Percentiles rank a stretch among this genome's conserved stretches.
Conservation (phyloP, 169 alveolate genomes). For the Plasmodium fragile region DNA sequence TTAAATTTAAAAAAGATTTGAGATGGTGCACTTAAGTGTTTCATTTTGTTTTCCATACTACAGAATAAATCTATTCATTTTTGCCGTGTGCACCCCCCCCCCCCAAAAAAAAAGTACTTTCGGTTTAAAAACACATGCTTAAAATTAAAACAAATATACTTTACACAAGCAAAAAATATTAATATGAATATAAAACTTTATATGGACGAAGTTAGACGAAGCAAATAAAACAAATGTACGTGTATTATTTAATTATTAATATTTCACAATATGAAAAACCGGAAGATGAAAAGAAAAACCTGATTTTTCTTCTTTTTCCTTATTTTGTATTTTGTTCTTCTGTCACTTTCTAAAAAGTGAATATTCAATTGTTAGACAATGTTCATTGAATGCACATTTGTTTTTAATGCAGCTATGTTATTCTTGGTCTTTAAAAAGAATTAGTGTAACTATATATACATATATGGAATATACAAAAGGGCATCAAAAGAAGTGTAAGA, state of each 20-base stretch:
- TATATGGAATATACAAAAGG: neutral
- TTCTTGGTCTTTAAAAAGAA: slow-evolving; percentile 2
- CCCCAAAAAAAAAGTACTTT: neutral
- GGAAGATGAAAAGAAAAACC: slow-evolving; percentile 1
- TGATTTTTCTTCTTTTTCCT: neutral
- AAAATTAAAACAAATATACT: slow-evolving; percentile 4
- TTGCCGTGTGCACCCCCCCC: slow-evolving; percentile 3
- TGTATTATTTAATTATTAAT: neutral
- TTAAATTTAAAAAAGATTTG: slow-evolving; percentile 11
- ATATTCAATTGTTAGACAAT: neutral
- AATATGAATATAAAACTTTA: neutral
- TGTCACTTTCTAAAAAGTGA: neutral
- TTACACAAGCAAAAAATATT: neutral
- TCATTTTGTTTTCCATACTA: neutral
- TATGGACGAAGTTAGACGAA: neutral
- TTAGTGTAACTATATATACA: neutral
- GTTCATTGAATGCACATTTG: neutral
- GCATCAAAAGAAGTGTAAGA: neutral
- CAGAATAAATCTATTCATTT: slow-evolving; percentile 56
- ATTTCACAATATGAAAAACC: neutral
- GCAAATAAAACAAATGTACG: neutral
- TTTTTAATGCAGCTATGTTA: neutral
- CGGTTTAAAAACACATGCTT: neutral
- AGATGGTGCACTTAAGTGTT: slow-evolving; percentile 16
- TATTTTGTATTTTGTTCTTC: neutral